Conservation (phyloP, 1,284 basidiomycete species). For the Ganoderma meredithae region DNA sequence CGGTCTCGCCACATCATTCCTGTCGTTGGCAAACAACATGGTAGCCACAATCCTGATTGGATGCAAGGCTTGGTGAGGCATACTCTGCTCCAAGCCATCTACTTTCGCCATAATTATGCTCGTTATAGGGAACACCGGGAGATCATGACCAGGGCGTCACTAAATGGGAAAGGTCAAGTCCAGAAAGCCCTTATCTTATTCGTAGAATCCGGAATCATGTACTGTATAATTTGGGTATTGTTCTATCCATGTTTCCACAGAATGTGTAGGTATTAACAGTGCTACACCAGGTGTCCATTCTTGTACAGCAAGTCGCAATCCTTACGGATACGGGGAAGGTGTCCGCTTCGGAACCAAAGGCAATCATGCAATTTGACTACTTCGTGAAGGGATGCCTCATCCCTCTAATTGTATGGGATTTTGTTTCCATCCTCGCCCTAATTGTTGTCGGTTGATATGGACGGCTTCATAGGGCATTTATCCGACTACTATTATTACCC, state of each 20-base stretch:
- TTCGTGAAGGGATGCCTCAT: slow-evolving; percentile 17
- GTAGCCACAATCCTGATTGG: not conserved
- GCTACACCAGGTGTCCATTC: not conserved
- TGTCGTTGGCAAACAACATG: not conserved
- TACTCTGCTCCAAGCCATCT: not conserved
- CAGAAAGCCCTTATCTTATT: slow-evolving; percentile 11
- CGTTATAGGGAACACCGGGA: slow-evolving; percentile 17
- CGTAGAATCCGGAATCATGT: slow-evolving; percentile 14
- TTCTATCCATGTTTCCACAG: not conserved
- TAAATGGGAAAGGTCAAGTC: slow-evolving; percentile 9
- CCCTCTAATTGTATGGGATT: slow-evolving; percentile 12
- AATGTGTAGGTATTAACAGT: not conserved
- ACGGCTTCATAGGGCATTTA: slow-evolving; percentile 9
- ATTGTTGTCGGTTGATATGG: not conserved
- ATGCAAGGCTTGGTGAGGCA: not conserved
- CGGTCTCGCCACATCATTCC: not conserved
- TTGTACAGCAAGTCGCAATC: slow-evolving; percentile 11
- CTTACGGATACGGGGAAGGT: not conserved
- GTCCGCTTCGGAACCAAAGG: not conserved
- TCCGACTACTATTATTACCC: slow-evolving; percentile 10
- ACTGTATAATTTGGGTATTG: slow-evolving; percentile 18
- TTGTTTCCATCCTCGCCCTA: not conserved
- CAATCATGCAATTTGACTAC: slow-evolving; percentile 11
- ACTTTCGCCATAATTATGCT: not conserved
- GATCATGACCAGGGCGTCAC: not conserved